A percentile compares a stretch with the other conserved stretches of the same genome.
phyloP scores from a whole-genome alignment of 2,329 filamentous ascomycete genomes.

The Aureobasidium sp. region DNA sequence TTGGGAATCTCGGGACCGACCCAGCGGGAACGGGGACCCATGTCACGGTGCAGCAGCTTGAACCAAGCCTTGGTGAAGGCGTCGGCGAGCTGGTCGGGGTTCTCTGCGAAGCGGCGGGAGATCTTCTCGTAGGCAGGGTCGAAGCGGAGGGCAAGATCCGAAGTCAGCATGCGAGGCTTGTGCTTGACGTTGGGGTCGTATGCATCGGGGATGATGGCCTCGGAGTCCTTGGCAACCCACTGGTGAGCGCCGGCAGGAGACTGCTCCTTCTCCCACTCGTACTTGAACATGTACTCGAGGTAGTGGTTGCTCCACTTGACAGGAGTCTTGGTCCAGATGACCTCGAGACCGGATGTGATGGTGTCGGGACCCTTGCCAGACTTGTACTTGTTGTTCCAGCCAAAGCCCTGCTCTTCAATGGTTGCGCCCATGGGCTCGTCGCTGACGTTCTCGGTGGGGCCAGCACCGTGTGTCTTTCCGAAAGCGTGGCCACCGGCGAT shows the following conservation, averaged over 20 bases:
- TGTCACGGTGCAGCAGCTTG: conserved; percentile 75
- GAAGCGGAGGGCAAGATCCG: conserved; percentile 63
- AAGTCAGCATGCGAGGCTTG: conserved; percentile 68
- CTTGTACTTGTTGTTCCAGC: conserved; percentile 60
- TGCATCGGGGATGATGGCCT: conserved; percentile 62
- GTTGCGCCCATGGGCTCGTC: conserved; percentile 59
- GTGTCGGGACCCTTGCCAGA: conserved; percentile 64
- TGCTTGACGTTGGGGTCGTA: conserved; percentile 66
- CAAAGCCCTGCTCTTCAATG: conserved; percentile 62
- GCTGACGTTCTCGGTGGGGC: conserved; percentile 55
- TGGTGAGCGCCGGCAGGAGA: conserved; percentile 70
- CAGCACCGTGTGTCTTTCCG: conserved; percentile 75
- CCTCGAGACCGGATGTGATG: conserved; percentile 71
- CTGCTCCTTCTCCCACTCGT: conserved; percentile 70
- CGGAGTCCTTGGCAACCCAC: conserved; percentile 65
- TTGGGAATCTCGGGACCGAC: conserved; percentile 66
- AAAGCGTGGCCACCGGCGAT: conserved; percentile 74
- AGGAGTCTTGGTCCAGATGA: conserved; percentile 71
- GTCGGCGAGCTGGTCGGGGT: conserved; percentile 62
- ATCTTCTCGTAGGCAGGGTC: conserved; percentile 73
- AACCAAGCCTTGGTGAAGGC: conserved; percentile 72
- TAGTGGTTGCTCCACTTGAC: conserved; percentile 69
- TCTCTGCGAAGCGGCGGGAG: conserved; percentile 58
- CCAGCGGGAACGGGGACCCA: conserved; percentile 65
- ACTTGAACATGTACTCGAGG: conserved; percentile 70